phyloP scores from a whole-genome alignment of 495 filamentous ascomycete genomes.

The Sporormia fimetaria region DNA sequence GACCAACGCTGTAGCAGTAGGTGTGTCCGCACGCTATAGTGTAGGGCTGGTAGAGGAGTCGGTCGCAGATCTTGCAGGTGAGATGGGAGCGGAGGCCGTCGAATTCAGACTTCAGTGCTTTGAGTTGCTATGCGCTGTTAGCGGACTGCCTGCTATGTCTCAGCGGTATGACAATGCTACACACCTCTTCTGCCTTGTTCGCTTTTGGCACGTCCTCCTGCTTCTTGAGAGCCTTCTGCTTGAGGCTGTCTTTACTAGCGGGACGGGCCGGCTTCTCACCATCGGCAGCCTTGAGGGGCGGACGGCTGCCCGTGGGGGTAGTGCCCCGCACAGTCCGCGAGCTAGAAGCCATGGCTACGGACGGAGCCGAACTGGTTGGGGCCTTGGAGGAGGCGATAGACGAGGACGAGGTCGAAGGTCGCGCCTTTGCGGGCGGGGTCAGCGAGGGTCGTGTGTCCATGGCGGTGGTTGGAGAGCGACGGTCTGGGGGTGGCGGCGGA shows the following conservation, averaged over 20 bases:
- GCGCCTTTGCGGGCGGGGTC: constrained; percentile 15
- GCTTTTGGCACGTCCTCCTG: no score
- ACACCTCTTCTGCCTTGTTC: constrained; percentile 23
- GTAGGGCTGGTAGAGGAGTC: constrained; percentile 62
- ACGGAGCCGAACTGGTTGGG: constrained; percentile 10
- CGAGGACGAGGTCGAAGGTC: constrained; percentile 16
- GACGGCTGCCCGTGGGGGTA: constrained; percentile 4
- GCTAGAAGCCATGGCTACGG: constrained; percentile 11
- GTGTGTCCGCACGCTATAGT: constrained; percentile 62
- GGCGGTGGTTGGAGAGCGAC: neutral
- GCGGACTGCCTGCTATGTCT: neutral
- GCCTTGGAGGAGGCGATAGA: constrained; percentile 12
- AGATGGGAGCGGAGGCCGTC: constrained; percentile 33
- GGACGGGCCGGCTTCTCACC: constrained; percentile 11
- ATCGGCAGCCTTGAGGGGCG: constrained; percentile 5
- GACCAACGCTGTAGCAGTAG: constrained; percentile 57
- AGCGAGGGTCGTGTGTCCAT: constrained; percentile 14
- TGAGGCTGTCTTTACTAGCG: constrained; percentile 23
- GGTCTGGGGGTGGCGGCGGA: constrained; percentile 2
- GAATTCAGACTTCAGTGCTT: constrained; percentile 33
- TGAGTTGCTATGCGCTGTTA: constrained; percentile 27
- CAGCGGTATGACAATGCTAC: neutral
- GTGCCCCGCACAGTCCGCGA: constrained; percentile 3
- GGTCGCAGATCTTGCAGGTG: constrained; percentile 59
- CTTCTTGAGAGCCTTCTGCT: no score